These are phyloP conservation scores for Naganishia cerealis DNA, from an alignment of 1,284 basidiomycete genomes.

Conservation along the genomic window DNA sequence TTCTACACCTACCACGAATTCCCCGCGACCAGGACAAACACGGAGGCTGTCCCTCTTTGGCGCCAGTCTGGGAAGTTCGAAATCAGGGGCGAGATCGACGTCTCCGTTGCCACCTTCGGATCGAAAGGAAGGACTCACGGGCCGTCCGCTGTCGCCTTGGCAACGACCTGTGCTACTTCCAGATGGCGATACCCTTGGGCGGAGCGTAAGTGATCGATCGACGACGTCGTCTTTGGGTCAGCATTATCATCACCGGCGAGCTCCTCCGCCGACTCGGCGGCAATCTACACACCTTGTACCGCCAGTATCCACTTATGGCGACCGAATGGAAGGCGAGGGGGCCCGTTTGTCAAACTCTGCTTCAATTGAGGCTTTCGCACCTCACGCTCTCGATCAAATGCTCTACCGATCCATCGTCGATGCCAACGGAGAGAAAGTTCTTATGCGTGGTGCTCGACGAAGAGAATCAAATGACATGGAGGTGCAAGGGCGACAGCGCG, in stretches of 20 bases:
- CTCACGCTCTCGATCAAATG: constrained; percentile 15
- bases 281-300: constrained; percentile 39
- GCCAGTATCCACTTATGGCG: constrained; percentile 34
- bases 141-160: background rate
- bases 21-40: constrained; percentile 9
- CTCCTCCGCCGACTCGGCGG: constrained; percentile 35
- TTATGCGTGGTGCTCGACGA: constrained; percentile 29
- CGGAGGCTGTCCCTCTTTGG: constrained; percentile 19
- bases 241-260: constrained; percentile 32
- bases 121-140: background rate
- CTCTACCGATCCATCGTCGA: constrained; percentile 33
- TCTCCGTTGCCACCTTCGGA: constrained; percentile 19
- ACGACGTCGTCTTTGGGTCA: constrained; percentile 21
- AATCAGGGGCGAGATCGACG: constrained; percentile 4
- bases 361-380: constrained; percentile 24
- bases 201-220: constrained; percentile 33
- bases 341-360: constrained; percentile 16
- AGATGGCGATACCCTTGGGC: constrained; percentile 27
- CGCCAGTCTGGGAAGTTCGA: background rate
- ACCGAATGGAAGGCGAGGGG: constrained; percentile 34
- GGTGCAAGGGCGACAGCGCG: constrained; percentile 38
- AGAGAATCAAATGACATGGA: constrained; percentile 45
- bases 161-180: background rate
- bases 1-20: background rate
- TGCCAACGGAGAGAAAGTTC: constrained; percentile 14